Base-by-base conservation (phyloP, 2,329 filamentous ascomycete genomes). In the Xylaria sp. region DNA sequence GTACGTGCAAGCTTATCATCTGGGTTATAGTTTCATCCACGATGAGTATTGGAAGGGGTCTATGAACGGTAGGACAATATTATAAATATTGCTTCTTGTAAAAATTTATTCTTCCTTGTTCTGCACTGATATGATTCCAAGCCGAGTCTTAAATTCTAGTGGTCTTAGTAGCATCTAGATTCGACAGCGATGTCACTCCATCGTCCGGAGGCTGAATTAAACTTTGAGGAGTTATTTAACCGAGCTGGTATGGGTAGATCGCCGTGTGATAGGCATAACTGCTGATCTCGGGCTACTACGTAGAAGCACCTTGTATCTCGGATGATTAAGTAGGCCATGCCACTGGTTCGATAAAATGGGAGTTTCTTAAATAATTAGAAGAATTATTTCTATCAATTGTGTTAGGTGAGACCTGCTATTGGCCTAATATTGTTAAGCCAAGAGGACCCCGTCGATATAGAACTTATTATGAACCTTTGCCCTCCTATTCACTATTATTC, bases 171-270 rank as follows among this genome's bases (percentile, higher is more conserved):
- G n/a, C 32, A 23, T 52, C 23, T 62, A 12, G 34, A 23, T 32
- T 25, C 9, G 39, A 18, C 3, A 43, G 15, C 28, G 10, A 50
- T 52, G 8, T 2, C 5, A 59, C 34, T 46, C 36, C 53, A 25
- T 53, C 12, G 60, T 13, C 23, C n/a, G 39, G 53, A 56, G 59
- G 59, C 64, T 66, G 64, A 66, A 63, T 43, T 63, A 63, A 34
- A 62, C 60, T 55, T 57, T 3, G 39, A 59, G 25, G 60, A 39
- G 55, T 32, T 23, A 53, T 67, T 67, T 67, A 67, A 63, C 60
- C 60, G 65, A 63, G 46, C 36, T 59, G 23, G 30, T 8, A 56
- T 60, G 15, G 23, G 8, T 28, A 32, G 18, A 25, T 45, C 7
- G 10, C 34, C 23, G 15, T 60, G 10, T 6, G 15, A 46, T 36